Evolutionary conservation across 192 early-diverging fungal genomes (phyloP), one percentile per base, ranked within the genome.

Genomic region (Coemansia sp.): DNA sequence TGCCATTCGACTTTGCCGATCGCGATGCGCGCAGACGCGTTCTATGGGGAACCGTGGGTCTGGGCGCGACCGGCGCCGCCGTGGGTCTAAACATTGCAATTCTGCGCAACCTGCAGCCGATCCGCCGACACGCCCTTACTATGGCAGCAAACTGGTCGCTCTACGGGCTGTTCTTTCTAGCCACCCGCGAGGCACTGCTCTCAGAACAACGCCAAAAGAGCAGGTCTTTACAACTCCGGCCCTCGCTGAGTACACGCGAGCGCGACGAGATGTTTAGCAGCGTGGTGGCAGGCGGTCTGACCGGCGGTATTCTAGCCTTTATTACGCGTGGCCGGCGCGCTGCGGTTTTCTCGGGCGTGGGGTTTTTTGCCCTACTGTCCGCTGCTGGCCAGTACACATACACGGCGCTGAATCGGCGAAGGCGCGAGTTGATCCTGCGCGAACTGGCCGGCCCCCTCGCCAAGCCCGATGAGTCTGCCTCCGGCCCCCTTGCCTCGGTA

Each of bases 211-310:
- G 65, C 19, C 53, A 39, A 22, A 79, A 82, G 41, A 82, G 81
- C 48, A 62, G 74, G 11, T 53, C 66, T 2, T 77, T 68, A 35
- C 73, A 82, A 26, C 58, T 85, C 11, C 82, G 74, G n/a, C 66
- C 76, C 19, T 84, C 81, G 17, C 77, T 82, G 48, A 47, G 45
- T 9, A 84, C 86, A 0, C 64, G 78, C 37, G 80, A 82, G 11
- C 65, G 70, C 51, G 86, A 86, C 74, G 74, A 82, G 25, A 61
- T 86, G 22, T 80, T 83, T 36, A 86, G 84, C 55, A 84, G 83
- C 52, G 62, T 80, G 0, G 42, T 82, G 49, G 79, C 84, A 13
- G 86, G 86, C 36, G 75, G 61, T 1, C 62, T 78, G 14, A 82
- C 84, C 14, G 86, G 86, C 56, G 80, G 81, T 14, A 43, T 83